Base-by-base conservation (phyloP, 371 early-diverging fungal species). In the Capillidium rhysosporum region DNA sequence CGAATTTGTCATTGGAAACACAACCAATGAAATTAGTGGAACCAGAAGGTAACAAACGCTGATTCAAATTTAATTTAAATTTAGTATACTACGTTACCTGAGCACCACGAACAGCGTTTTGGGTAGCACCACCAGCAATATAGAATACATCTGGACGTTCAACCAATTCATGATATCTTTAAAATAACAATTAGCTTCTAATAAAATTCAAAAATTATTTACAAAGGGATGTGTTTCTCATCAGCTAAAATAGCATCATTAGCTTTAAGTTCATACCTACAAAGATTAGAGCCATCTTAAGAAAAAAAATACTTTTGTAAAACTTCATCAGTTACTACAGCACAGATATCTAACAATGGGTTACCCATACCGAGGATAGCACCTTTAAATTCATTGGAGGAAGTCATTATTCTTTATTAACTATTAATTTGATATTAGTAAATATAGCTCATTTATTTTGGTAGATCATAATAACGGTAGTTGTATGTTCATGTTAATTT, bases 211-310 rank as follows among this genome's bases (percentile, higher is more conserved):
- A 54, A 44, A 30, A 40, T 26, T 12, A 66, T 73, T 67, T 80
- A 82, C 77, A 82, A 76, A 43, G 77, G 75, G 65, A 71, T 69
- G 73, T 96, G 94, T 61, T 78, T 71, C 23, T 78, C 84, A 31
- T 79, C 87, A 51, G 93, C 96, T 59, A 96, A 77, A 59, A 93
- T 93, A 59, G 92, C 89, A 63, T 89, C 82, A 74, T 96, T 92
- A 57, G 86, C 79, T 72, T 89, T 83, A 59, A 96, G 76, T 47
- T 73, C 72, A 64, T 81, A 81, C 49, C 72, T 69, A 53, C 1
- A 24, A 21, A 47, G 24, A 3, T 23, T 48, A 38, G 34, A 8
- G 21, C n/a, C n/a, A 46, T 14, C 9, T 47, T 20, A 41, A 41
- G 3, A 34, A 20, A 21, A 25, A 43, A 51, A 56, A 68, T 80